These are phyloP conservation scores for Centaurea solstitialis DNA, from an alignment of 129 eudicot species.

Conservation along the genomic window DNA sequence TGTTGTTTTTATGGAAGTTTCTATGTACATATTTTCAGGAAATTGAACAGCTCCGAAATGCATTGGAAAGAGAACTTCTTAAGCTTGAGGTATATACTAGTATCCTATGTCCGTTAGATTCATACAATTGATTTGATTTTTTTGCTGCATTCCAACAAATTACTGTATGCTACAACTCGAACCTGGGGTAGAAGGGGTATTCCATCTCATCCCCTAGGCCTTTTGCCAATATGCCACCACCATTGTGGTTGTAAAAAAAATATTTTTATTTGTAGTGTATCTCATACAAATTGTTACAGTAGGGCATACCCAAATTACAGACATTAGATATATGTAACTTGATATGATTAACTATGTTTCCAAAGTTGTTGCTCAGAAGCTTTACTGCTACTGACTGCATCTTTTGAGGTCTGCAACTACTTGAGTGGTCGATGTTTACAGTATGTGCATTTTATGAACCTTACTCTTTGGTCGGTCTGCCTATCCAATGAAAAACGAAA, in stretches of 20 bases:
- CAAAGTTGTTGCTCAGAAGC: background rate
- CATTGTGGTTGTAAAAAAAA: too few relatives aligned
- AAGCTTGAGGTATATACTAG: constrained; percentile 67
- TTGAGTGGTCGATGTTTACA: background rate
- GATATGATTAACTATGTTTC: background rate
- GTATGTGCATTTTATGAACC: background rate
- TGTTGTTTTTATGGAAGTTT: constrained; percentile 4
- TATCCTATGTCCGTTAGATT: background rate
- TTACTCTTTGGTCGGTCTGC: background rate
- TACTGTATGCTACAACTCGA: background rate
- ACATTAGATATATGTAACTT: background rate
- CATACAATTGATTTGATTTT: background rate
- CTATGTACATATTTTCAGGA: constrained; percentile 50
- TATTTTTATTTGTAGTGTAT: too few relatives aligned
- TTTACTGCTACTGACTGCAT: background rate
- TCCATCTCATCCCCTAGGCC: too few relatives aligned
- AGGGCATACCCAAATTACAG: background rate
- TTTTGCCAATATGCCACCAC: too few relatives aligned
- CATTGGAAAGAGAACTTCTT: constrained; percentile 54
- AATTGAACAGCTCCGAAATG: constrained; percentile 70
- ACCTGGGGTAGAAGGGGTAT: too few relatives aligned
- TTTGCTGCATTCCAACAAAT: background rate
- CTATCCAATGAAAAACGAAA: background rate
- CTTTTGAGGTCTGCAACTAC: background rate
- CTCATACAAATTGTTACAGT: too few relatives aligned